Percentiles rank a stretch among this genome's conserved stretches.
Evolutionary conservation across 1,139 yeast species (phyloP).

Genomic region (Candida neerlandica): DNA sequence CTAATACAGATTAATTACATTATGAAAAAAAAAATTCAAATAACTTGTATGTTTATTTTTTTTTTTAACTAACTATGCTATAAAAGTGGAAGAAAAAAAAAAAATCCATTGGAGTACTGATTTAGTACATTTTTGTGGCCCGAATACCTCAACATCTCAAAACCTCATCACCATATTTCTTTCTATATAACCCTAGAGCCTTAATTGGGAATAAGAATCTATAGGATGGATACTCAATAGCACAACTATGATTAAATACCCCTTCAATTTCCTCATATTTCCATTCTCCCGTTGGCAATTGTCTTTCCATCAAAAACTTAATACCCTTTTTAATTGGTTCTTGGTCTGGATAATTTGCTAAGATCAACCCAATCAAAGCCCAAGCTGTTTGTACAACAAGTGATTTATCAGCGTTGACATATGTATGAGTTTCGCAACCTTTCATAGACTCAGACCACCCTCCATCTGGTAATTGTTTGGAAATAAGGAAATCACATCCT

Average conservation of each 20-base stretch:
- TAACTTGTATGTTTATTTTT: neutral
- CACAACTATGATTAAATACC: slow-evolving; percentile 89
- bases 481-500: slow-evolving; percentile 84
- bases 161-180: slow-evolving; percentile 30
- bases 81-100: too few species aligned
- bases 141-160: neutral
- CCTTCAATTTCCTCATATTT: slow-evolving; percentile 87
- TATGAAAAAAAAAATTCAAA: neutral
- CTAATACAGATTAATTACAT: neutral
- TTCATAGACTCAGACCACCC: slow-evolving; percentile 96
- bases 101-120: too few species aligned
- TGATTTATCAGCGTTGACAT: slow-evolving; percentile 61
- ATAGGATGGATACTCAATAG: slow-evolving; percentile 95
- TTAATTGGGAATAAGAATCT: slow-evolving; percentile 88
- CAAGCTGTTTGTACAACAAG: slow-evolving; percentile 91
- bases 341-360: slow-evolving; percentile 79
- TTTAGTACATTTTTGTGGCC: neutral
- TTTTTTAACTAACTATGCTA: neutral
- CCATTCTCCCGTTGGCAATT: slow-evolving; percentile 82
- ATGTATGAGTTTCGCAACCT: slow-evolving; percentile 80
- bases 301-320: slow-evolving; percentile 64
- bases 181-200: slow-evolving; percentile 79
- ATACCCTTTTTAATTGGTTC: slow-evolving; percentile 67
- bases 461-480: slow-evolving; percentile 82
- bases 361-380: slow-evolving; percentile 80